Conservation (phyloP, 2,329 filamentous ascomycete genomes). For the Orbilia javanica region DNA sequence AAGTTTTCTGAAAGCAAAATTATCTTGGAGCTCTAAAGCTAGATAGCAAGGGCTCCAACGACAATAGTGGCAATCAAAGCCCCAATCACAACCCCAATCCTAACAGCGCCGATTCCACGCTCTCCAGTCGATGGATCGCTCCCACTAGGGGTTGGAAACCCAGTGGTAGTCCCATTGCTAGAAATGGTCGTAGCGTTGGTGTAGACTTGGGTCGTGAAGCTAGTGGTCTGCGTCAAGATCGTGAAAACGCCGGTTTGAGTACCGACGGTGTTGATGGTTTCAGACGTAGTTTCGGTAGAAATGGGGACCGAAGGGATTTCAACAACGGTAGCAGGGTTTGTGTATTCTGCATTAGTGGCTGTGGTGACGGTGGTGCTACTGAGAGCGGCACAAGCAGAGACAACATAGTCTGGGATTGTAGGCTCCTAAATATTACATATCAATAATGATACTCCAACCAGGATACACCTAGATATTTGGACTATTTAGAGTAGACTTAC, state of each 20-base stretch:
- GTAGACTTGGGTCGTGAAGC: background rate
- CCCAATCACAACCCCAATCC: constrained; percentile 15
- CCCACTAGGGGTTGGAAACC: background rate
- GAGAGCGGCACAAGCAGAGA: constrained; percentile 34
- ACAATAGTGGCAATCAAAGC: background rate
- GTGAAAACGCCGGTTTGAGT: constrained; percentile 33
- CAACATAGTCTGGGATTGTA: constrained; percentile 39
- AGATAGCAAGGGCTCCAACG: background rate
- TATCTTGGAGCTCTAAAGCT: background rate
- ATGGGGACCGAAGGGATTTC: constrained; percentile 10
- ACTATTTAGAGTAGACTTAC: background rate
- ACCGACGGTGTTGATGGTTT: constrained; percentile 35
- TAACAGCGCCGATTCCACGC: constrained; percentile 2
- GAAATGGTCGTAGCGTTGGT: background rate
- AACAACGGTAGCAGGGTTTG: background rate
- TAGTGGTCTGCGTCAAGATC: constrained; percentile 28
- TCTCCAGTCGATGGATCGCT: constrained; percentile 18
- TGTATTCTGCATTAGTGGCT: background rate
- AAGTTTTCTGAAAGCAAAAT: background rate
- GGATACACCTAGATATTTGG: background rate
- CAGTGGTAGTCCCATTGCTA: background rate
- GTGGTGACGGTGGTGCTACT: constrained; percentile 10
- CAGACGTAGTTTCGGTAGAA: background rate
- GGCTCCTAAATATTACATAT: constrained; percentile 14
- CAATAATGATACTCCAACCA: background rate